Evolutionary conservation across 257 asterid species (phyloP), one percentile per base, ranked within the genome.

Genomic region (Mitragyna speciosa): DNA sequence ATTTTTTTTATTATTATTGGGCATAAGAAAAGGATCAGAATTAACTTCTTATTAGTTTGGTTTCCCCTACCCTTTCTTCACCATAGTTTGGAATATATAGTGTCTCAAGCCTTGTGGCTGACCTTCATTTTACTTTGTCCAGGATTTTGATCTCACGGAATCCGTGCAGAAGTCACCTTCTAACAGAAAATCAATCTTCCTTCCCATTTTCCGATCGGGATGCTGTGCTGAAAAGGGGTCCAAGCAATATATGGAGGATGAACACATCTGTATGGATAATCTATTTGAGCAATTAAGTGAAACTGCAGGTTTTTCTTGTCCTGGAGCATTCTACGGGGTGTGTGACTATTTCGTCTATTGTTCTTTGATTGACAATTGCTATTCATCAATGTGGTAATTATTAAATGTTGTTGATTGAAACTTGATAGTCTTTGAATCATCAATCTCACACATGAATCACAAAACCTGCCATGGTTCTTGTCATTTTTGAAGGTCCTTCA

Each of bases 191-290:
- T 91, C 97, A 65, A 83, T 84, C 85, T 95, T 87, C 79, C 45
- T 83, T 48, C 99, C 98, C 12, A 78, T 87, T 56, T 90, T 93
- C 61, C 94, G 95, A 54, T 95, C 97, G 15, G 99, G 99, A 80
- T 89, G 93, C 86, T 95, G 97, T 79, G 97, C 96, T 77, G 99
- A 95, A 89, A 90, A 83, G 88, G 99, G 99, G 76, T 94, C 99
- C 39, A 95, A 95, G 86, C 95, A 83, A 58, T 90, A 89, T 82
- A 95, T 95, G 99, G 99, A 95, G 88, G 99, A 95, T 47, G 96
- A 90, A 79, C 94, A 92, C 82, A 82, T 95, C 79, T 91, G 99
- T 88, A 88, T 95, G 78, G 98, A 95, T 78, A 84, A 92, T 85
- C 81, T 95, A 83, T 82, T 88, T 77, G 90, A 87, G 69, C 91